phyloP scores from a whole-genome alignment of 1,139 yeast species.

The Kluyveromyces sp. region DNA sequence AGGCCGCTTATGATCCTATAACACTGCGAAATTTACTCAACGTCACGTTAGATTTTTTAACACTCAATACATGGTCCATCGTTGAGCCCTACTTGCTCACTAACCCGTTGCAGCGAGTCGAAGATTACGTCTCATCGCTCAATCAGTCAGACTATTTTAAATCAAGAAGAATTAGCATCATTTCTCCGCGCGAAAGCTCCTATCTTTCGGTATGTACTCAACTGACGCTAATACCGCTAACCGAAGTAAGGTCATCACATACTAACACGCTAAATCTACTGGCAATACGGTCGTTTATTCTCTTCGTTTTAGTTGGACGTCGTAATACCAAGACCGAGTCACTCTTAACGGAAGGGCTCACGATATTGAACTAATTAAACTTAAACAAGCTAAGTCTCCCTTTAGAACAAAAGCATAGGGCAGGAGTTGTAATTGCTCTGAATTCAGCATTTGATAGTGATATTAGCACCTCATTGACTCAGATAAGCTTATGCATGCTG shows the following conservation, averaged over 20 bases:
- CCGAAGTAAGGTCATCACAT: background rate
- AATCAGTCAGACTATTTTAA: slow-evolving; percentile 34
- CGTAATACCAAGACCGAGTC: slow-evolving; percentile 3
- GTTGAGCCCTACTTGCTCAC: slow-evolving; percentile 25
- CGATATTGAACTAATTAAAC: background rate
- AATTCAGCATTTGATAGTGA: too few species aligned
- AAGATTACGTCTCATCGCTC: slow-evolving; percentile 38
- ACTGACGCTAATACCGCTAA: background rate
- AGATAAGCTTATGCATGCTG: background rate
- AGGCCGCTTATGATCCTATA: slow-evolving; percentile 39
- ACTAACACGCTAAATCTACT: background rate
- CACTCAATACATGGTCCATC: slow-evolving; percentile 36
- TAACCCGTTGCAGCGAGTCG: slow-evolving; percentile 35
- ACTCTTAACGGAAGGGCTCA: background rate
- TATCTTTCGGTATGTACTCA: slow-evolving; percentile 47
- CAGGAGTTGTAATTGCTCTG: too few species aligned
- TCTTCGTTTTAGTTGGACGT: slow-evolving; percentile 1
- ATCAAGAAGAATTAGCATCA: slow-evolving; percentile 35
- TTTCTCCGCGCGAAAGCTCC: slow-evolving; percentile 52
- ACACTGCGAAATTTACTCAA: slow-evolving; percentile 36
- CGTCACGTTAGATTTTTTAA: slow-evolving; percentile 41
- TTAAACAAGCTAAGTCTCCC: background rate
- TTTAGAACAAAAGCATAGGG: background rate
- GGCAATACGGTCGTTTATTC: too few species aligned
- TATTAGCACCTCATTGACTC: too few species aligned